Evolutionary conservation across 2,329 filamentous ascomycete genomes (phyloP), one percentile per base, ranked within the genome.

Genomic region (Cladophialophora carrionii): DNA sequence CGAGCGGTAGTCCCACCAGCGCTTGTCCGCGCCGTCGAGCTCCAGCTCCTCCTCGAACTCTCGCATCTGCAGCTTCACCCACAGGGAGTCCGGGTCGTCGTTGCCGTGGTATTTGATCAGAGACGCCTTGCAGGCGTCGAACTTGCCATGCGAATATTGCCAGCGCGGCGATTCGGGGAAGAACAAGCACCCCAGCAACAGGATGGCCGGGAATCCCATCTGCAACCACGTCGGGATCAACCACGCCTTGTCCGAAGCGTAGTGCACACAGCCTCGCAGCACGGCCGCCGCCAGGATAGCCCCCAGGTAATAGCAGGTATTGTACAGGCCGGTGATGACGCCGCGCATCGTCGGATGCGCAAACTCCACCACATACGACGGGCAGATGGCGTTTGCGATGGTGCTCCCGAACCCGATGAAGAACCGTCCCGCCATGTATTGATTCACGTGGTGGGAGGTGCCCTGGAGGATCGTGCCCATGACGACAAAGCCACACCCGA

Each of bases 61-160:
- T 20, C 72, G 71, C 49, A 75, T 73, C 51, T 76, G 73, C 0
- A 74, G 63, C 17, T 67, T 64, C 8, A 75, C 74, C 57, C 70
- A 24, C 22, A 74, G 22, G 67, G 61, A 17, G 69, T 72, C 31
- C 72, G 66, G 2, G 62, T 57, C 22, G 76, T 79, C 78, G 68
- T 86, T 81, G 2, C 84, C 86, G 55, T 88, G 87, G 69, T 85
- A 86, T 64, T 82, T 83, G 5, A 82, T 79, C 14, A 65, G 90
- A 3, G 85, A 81, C 3, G 79, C 76, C 17, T 83, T 76, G 0
- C 84, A 85, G 68, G 87, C 81, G 20, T 86, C 84, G 14, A 82
- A 78, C 7, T 82, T 81, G 65, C 85, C 83, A 63, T 86, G 82
- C 61, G 82, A 26, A 55, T 55, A 26, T 55, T 31, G 26, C 51